Conservation (phyloP, 2,329 filamentous ascomycete species). For the Cytospora chrysosperma region DNA sequence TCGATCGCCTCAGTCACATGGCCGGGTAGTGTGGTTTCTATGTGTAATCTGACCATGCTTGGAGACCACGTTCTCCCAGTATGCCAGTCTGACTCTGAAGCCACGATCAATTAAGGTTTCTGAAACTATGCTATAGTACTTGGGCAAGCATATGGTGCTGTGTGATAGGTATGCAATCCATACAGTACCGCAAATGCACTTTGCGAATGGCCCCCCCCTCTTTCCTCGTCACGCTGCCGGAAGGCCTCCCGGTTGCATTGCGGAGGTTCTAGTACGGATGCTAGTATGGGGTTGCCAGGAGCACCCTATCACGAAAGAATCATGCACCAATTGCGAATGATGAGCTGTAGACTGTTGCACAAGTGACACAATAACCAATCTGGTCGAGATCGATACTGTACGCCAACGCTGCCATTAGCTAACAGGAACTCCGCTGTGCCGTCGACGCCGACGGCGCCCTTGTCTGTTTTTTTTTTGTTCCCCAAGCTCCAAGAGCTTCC, state of each 20-base stretch:
- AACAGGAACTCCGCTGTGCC: slow-evolving; percentile 14
- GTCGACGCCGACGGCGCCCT: neutral
- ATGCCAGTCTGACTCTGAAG: slow-evolving; percentile 1
- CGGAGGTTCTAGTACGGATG: neutral
- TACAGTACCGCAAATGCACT: slow-evolving; percentile 12
- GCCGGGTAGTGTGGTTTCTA: neutral
- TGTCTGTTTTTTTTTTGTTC: neutral
- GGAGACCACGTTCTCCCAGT: slow-evolving; percentile 6
- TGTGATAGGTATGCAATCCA: neutral
- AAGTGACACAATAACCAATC: slow-evolving; percentile 7
- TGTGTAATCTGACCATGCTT: neutral
- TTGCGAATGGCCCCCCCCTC: neutral
- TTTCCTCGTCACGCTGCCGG: slow-evolving; percentile 2
- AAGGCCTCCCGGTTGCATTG: slow-evolving; percentile 12
- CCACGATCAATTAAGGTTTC: neutral
- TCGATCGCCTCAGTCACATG: neutral
- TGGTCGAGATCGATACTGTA: neutral
- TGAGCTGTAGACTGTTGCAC: slow-evolving; percentile 16
- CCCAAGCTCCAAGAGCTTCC: slow-evolving; percentile 15
- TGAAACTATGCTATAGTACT: neutral
- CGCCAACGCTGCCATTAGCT: slow-evolving; percentile 12
- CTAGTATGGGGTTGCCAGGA: too few relatives aligned
- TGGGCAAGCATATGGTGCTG: neutral
- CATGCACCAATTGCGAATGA: slow-evolving; percentile 20
- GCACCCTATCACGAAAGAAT: neutral